These are phyloP conservation scores for Stachybotrys chlorohalonatus DNA, from an alignment of 2,329 filamentous ascomycete genomes.

Conservation along the genomic window DNA sequence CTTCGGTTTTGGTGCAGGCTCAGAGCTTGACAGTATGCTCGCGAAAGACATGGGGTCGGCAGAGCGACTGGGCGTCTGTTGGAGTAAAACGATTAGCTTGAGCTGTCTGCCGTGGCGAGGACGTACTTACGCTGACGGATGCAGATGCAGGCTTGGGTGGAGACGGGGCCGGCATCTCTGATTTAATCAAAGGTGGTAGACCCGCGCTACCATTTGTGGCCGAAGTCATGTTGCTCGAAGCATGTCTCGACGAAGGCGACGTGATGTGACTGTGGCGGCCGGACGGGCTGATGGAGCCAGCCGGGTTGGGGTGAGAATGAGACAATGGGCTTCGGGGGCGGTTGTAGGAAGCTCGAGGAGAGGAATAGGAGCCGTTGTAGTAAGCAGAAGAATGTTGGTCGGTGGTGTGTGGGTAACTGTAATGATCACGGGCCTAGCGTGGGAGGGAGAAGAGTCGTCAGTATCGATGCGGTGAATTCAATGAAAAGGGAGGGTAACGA, in stretches of 20 bases:
- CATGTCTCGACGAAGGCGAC: conserved; percentile 40
- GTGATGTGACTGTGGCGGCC: conserved; percentile 30
- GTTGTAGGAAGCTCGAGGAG: conserved; percentile 34
- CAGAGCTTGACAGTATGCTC: conserved; percentile 79
- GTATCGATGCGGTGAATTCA: conserved; percentile 10
- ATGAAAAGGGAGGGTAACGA: conserved; percentile 6
- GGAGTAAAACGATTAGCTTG: conserved; percentile 5
- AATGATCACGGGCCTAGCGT: conserved; percentile 39
- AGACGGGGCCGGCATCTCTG: conserved; percentile 30
- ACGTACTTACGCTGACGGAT: conserved; percentile 22
- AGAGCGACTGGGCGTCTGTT: conserved; percentile 60
- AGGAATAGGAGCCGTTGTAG: conserved; percentile 40
- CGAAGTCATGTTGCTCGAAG: conserved; percentile 25
- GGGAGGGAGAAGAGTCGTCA: conserved; percentile 14
- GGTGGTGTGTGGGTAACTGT: conserved; percentile 34
- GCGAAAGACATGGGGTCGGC: conserved; percentile 93
- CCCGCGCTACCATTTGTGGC: conserved; percentile 29
- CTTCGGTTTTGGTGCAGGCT: conserved; percentile 50
- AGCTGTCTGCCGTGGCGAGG: conserved; percentile 2
- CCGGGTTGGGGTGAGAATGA: conserved; percentile 37
- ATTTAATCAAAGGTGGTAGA: conserved; percentile 25
- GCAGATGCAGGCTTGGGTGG: conserved; percentile 28
- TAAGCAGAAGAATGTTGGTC: conserved; percentile 35
- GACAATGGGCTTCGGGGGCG: conserved; percentile 41
- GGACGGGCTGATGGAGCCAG: conserved; percentile 34